These are phyloP conservation scores for Alternaria viburni DNA, from an alignment of 2,329 filamentous ascomycete species.

Conservation along the genomic window DNA sequence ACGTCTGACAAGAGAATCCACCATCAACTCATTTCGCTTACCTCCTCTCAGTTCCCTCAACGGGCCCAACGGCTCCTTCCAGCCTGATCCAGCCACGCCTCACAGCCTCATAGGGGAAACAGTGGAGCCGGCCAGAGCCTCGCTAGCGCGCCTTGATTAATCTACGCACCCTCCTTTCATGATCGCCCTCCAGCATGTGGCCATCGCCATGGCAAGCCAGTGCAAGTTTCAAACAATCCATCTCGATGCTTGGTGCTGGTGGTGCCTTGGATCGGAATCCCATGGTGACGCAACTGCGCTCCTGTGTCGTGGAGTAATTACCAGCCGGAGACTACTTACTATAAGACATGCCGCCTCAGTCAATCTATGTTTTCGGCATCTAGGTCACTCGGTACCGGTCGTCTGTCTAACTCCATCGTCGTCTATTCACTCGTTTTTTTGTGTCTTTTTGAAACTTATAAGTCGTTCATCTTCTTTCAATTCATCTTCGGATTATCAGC, in stretches of 20 bases:
- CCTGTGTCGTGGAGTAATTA: conserved; percentile 27
- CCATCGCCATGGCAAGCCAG: conserved; percentile 18
- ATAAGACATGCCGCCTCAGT: conserved; percentile 19
- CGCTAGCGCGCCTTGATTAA: conserved; percentile 41
- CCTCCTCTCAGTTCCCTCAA: neutral
- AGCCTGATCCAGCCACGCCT: neutral
- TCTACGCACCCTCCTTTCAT: conserved; percentile 35
- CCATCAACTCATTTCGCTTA: conserved; percentile 2
- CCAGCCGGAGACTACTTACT: conserved; percentile 21
- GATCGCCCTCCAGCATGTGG: conserved; percentile 28
- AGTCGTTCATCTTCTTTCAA: conserved; percentile 10
- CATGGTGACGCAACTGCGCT: conserved; percentile 11
- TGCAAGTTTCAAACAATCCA: conserved; percentile 28
- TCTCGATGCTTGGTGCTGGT: neutral
- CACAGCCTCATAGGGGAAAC: conserved; percentile 12
- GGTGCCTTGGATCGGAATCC: neutral
- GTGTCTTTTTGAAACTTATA: conserved; percentile 17
- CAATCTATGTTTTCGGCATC: conserved; percentile 26
- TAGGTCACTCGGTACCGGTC: conserved; percentile 23
- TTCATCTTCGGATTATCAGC: conserved; percentile 2
- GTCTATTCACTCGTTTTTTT: conserved; percentile 12
- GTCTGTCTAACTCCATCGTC: conserved; percentile 15
- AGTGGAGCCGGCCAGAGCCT: conserved; percentile 10
- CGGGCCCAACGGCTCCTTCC: conserved; percentile 1
- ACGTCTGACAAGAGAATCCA: neutral